phyloP scores from a whole-genome alignment of 768 basidiomycete species.

The Bullera alba region DNA sequence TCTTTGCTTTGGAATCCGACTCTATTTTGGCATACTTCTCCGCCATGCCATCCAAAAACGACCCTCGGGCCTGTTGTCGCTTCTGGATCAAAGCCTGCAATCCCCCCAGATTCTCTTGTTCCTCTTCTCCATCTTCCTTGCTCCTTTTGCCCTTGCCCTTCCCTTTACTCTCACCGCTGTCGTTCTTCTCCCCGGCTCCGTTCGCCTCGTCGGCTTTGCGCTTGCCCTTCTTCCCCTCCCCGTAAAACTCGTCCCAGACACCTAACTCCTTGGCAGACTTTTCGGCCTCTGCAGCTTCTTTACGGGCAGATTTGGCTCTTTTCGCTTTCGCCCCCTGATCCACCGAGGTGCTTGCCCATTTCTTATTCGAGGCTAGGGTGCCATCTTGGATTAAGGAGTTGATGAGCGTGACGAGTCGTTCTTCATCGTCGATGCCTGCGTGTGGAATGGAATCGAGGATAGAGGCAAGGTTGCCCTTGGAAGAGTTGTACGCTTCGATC shows the following conservation, averaged over 20 bases:
- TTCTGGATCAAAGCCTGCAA: conserved; percentile 76
- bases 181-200: neutral
- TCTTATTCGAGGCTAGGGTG: conserved; percentile 50
- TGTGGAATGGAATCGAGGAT: conserved; percentile 85
- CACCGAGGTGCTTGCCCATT: conserved; percentile 65
- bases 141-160: conserved; percentile 55
- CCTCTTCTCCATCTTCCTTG: conserved; percentile 63
- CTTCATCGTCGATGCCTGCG: conserved; percentile 73
- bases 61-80: conserved; percentile 57
- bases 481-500: conserved; percentile 62
- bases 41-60: conserved; percentile 57
- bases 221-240: conserved; percentile 78
- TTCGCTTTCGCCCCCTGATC: conserved; percentile 73
- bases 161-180: neutral
- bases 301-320: conserved; percentile 64
- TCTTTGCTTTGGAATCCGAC: conserved; percentile 37
- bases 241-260: conserved; percentile 66
- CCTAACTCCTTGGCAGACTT: conserved; percentile 75
- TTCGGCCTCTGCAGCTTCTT: conserved; percentile 77
- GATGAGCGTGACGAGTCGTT: conserved; percentile 67
- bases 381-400: conserved; percentile 60
- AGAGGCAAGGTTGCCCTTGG: conserved; percentile 65
- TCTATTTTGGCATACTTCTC: conserved; percentile 48
- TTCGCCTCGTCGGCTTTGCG: conserved; percentile 47
- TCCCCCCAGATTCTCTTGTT: conserved; percentile 25